Evolutionary conservation across 768 basidiomycete species (phyloP).

Genomic region (Leccinum broughii): DNA sequence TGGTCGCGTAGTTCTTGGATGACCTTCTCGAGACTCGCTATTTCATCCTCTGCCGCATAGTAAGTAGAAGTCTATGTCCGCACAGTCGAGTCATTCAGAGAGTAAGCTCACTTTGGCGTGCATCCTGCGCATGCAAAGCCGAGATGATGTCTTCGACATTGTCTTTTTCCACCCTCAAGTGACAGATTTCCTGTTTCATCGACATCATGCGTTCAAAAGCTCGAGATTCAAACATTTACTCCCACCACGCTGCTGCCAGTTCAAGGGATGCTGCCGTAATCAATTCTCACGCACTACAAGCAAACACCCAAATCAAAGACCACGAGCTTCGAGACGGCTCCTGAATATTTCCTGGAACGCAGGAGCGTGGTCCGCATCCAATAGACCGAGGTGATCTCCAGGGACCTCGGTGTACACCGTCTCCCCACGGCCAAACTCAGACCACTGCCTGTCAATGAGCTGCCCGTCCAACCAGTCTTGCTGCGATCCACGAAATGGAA

Average conservation of each 20-base stretch:
- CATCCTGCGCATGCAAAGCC: neutral
- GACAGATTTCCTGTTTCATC: neutral
- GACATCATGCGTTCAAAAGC: neutral
- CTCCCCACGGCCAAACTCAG: conserved; percentile 14
- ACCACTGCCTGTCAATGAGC: conserved; percentile 16
- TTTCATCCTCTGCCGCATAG: neutral
- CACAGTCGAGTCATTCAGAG: neutral
- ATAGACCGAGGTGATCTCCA: conserved; percentile 23
- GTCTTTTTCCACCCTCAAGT: neutral
- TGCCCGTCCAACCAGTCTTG: conserved; percentile 23
- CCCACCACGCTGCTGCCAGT: too few species aligned
- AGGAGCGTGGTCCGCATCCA: conserved; percentile 25
- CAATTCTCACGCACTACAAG: neutral
- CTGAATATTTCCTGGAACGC: conserved; percentile 27
- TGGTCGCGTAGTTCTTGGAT: neutral
- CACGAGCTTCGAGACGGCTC: conserved; percentile 16
- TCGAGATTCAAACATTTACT: too few species aligned
- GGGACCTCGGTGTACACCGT: conserved; percentile 21
- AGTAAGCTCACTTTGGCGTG: neutral
- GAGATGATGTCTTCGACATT: neutral
- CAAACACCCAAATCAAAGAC: conserved; percentile 2
- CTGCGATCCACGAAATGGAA: conserved; percentile 16
- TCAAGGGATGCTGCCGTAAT: neutral
- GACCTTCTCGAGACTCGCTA: neutral
- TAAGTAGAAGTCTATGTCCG: neutral